Percentiles rank a stretch among this genome's conserved stretches.
phyloP scores from a whole-genome alignment of 2,329 filamentous ascomycete species.

The Periglandula ipomoeae region DNA sequence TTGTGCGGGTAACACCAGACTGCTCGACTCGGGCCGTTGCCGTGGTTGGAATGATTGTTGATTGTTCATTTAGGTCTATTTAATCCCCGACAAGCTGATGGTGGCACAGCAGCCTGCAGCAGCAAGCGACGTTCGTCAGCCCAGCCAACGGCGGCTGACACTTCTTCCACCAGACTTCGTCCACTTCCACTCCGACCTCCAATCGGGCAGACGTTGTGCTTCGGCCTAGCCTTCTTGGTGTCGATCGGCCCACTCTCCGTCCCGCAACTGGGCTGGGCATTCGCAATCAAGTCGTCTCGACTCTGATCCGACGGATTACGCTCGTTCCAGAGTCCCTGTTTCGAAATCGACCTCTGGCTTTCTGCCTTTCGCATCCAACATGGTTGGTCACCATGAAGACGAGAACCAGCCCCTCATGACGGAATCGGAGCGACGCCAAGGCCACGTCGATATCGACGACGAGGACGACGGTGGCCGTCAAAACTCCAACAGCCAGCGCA shows the following conservation, averaged over 20 bases:
- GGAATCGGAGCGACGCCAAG: conserved; percentile 22
- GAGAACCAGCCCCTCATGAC: conserved; percentile 32
- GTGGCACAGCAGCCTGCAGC: too few relatives aligned
- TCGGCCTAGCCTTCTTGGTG: background rate
- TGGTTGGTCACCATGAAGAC: conserved; percentile 23
- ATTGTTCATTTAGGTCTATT: too few relatives aligned
- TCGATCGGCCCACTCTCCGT: background rate
- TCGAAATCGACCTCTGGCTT: background rate
- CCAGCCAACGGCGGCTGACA: too few relatives aligned
- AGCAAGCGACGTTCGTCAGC: too few relatives aligned
- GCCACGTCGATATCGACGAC: conserved; percentile 15
- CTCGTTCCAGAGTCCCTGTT: background rate
- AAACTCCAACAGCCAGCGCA: conserved; percentile 5
- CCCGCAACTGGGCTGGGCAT: background rate
- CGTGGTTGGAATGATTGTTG: too few relatives aligned
- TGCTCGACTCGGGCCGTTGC: too few relatives aligned
- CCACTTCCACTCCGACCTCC: too few relatives aligned
- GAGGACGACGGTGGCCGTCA: conserved; percentile 1
- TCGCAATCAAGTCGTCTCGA: background rate
- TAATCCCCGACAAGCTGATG: too few relatives aligned
- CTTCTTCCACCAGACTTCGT: too few relatives aligned
- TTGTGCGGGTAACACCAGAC: too few relatives aligned
- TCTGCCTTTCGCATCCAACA: conserved; percentile 13
- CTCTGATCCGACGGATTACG: background rate
- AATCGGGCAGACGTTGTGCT: too few relatives aligned